Base-by-base conservation (phyloP, 1,284 basidiomycete species). In the Cutaneotrichosporon sp. region DNA sequence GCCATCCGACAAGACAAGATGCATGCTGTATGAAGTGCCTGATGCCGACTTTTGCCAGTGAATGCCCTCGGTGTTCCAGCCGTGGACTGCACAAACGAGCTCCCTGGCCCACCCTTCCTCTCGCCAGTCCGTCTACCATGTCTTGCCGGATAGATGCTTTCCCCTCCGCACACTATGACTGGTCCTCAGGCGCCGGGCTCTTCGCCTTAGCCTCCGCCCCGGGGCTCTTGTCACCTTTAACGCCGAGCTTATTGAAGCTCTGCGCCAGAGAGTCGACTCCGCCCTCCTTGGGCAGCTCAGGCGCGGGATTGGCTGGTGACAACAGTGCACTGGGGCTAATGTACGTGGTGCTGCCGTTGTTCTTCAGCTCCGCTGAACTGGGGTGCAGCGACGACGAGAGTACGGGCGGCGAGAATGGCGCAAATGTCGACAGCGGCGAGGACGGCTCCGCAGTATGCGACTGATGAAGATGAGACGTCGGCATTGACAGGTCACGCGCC, bases 251-350 rank as follows among this genome's bases (percentile, higher is more conserved):
- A 24, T 53, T 63, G 51, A 68, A 66, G 16, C 49, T 55, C 31
- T 43, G 44, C 16, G 64, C 14, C 29, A 31, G 14, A 9, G 29
- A 31, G 29, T 31, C 59, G 35, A 68, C 46, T 9, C 9, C 42
- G 42, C 42, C 19, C n/a, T 22, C 29, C 29, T 8, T 31, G 27
- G 42, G 42, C 19, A 44, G 29, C 29, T 19, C 9, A 29, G 29
- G 19, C 3, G 27, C 29, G 17, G 38, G n/a, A 11, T 35, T 34
- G 12, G 52, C 45, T 26, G 70, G 69, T 11, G 69, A 71, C 10
- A 71, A 50, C 14, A 73, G 54, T 11, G 68, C 67, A 34, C 63
- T 65, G 9, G 71, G 71, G 14, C 61, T 64, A 46, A 73, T 70
- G 51, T 68, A 73, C 16, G 37, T 38, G 24, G 49, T 46, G 38